Percentiles rank a stretch among this genome's conserved stretches.
Evolutionary conservation across 202 grass and related monocot species (phyloP).

Genomic region (Dendrocalamus latiflorus): DNA sequence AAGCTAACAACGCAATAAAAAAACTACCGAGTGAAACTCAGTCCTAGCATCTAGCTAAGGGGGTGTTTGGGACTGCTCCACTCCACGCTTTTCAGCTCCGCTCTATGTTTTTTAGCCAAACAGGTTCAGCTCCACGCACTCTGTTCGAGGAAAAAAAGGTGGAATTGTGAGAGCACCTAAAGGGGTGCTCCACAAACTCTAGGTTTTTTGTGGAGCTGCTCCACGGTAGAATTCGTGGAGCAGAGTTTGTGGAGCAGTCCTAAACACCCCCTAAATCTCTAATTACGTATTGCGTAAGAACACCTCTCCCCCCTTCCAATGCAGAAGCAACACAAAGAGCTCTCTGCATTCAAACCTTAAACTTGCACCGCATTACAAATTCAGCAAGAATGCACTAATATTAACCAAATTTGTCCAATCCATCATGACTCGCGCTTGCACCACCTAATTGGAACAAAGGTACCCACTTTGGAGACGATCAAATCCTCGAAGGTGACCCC

Average conservation of each 20-base stretch:
- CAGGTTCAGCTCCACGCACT: no score
- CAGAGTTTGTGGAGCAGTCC: no score
- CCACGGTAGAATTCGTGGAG: no score
- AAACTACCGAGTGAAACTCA: not conserved
- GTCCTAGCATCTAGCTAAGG: not conserved
- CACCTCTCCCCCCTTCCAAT: not conserved
- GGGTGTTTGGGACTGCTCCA: no score
- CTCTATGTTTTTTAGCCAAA: no score
- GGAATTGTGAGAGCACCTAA: no score
- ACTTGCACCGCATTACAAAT: not conserved
- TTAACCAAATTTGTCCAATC: not conserved
- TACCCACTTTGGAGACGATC: constrained; percentile 69
- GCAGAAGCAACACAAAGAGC: not conserved
- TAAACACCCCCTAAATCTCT: no score
- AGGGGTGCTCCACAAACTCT: no score
- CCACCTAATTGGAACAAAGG: not conserved
- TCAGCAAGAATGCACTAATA: not conserved
- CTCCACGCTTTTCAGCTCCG: no score
- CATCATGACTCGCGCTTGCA: not conserved
- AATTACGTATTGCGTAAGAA: not conserved
- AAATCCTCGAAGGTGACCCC: constrained; percentile 68
- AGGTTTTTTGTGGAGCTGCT: no score
- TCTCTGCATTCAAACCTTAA: not conserved
- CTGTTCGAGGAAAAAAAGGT: no score
- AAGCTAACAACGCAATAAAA: not conserved